Percentiles rank a stretch among this genome's conserved stretches.
Evolutionary conservation across 2,329 filamentous ascomycete genomes (phyloP).

Genomic region (Fusarium neocosmosporiellum): DNA sequence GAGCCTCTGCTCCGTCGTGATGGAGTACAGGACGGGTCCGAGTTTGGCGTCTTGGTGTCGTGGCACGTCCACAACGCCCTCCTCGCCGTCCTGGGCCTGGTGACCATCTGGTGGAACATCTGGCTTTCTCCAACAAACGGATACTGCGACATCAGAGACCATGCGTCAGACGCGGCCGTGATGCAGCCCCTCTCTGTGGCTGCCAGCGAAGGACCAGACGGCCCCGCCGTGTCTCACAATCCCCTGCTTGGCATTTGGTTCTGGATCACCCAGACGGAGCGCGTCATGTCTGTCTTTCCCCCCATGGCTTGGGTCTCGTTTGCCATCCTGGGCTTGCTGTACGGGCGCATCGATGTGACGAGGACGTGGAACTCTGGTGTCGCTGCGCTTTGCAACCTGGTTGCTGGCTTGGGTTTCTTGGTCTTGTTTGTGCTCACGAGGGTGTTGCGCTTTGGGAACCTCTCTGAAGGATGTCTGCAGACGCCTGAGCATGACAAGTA

Average conservation of each 20-base stretch:
- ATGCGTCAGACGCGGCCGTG: neutral
- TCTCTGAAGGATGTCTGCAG: slow-evolving; percentile 56
- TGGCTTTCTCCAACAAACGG: slow-evolving; percentile 57
- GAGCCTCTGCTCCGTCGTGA: slow-evolving; percentile 45
- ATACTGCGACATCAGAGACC: slow-evolving; percentile 45
- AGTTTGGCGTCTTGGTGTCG: slow-evolving; percentile 41
- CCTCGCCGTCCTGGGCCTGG: slow-evolving; percentile 47
- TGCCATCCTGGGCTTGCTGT: slow-evolving; percentile 56
- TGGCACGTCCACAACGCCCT: slow-evolving; percentile 56
- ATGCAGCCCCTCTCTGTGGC: neutral
- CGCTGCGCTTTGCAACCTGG: slow-evolving; percentile 44
- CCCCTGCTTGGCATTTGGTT: slow-evolving; percentile 55
- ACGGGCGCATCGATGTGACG: slow-evolving; percentile 53
- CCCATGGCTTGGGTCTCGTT: slow-evolving; percentile 61
- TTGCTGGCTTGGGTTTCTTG: slow-evolving; percentile 46
- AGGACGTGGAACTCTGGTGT: slow-evolving; percentile 45
- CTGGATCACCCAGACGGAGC: slow-evolving; percentile 44
- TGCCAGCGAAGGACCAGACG: neutral
- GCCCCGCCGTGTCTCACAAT: slow-evolving; percentile 30
- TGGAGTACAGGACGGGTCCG: neutral
- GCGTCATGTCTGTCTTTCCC: slow-evolving; percentile 54
- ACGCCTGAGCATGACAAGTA: slow-evolving; percentile 51
- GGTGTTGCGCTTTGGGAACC: slow-evolving; percentile 55
- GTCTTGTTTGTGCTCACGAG: slow-evolving; percentile 56
- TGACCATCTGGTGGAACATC: slow-evolving; percentile 60